Conservation (phyloP, 257 asterid genomes). For the Solanum chilense region DNA sequence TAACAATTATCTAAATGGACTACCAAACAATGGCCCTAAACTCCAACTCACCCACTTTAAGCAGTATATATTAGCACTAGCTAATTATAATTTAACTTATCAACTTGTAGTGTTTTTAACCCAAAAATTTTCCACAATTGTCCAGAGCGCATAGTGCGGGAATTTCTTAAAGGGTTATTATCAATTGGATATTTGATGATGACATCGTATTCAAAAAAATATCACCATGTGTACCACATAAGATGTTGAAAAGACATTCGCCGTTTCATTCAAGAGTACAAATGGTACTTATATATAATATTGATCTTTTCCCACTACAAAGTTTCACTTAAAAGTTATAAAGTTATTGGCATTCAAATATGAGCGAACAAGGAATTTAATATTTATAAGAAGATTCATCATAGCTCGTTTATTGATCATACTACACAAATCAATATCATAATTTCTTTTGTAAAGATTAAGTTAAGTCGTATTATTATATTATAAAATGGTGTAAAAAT, state of each 20-base stretch:
- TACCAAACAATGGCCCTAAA: no score
- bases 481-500: background rate
- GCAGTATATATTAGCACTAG: no score
- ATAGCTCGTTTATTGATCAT: background rate
- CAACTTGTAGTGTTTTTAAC: conserved; percentile 49
- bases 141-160: conserved; percentile 37
- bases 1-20: no score
- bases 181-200: background rate
- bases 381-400: background rate
- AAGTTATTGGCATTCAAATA: background rate
- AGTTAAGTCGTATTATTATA: no score
- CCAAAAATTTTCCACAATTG: conserved; percentile 19
- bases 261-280: background rate
- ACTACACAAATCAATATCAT: no score
- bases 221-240: background rate
- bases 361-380: background rate
- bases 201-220: background rate
- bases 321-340: no score
- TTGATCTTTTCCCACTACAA: no score
- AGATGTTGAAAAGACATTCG: no score
- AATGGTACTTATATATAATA: background rate
- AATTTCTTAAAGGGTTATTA: conserved; percentile 20
- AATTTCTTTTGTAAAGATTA: no score
- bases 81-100: background rate
- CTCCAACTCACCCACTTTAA: no score